phyloP scores from a whole-genome alignment of 1,284 basidiomycete genomes.

The Wallemia hederae region DNA sequence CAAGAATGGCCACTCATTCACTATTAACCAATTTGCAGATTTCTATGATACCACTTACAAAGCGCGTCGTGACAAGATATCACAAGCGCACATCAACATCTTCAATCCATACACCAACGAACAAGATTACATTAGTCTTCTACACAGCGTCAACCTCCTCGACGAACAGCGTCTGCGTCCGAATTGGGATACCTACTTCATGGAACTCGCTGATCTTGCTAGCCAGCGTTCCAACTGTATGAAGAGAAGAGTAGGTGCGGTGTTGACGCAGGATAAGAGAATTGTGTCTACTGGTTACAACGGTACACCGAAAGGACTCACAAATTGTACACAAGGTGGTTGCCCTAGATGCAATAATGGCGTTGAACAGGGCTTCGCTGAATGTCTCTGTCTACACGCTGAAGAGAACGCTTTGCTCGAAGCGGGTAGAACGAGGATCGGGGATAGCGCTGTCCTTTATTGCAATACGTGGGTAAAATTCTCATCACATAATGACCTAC shows the following conservation, averaged over 20 bases:
- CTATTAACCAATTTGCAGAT: neutral
- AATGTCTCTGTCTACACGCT: conserved; percentile 85
- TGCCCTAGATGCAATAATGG: conserved; percentile 47
- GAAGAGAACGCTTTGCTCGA: conserved; percentile 94
- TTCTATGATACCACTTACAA: neutral
- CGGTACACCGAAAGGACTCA: conserved; percentile 68
- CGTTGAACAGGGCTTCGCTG: conserved; percentile 20
- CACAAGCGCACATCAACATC: conserved; percentile 30
- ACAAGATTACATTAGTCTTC: conserved; percentile 27
- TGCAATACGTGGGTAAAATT: conserved; percentile 32
- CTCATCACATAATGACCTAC: conserved; percentile 1
- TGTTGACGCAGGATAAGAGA: conserved; percentile 30
- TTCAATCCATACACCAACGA: conserved; percentile 36
- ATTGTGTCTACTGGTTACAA: conserved; percentile 94
- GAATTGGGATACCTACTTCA: conserved; percentile 82
- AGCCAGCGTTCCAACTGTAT: conserved; percentile 77
- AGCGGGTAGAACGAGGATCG: conserved; percentile 58
- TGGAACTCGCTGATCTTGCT: conserved; percentile 68
- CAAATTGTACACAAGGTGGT: conserved; percentile 63
- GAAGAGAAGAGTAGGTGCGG: conserved; percentile 85
- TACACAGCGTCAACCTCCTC: conserved; percentile 36
- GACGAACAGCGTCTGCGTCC: conserved; percentile 48
- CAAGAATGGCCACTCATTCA: too few species aligned
- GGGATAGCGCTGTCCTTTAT: conserved; percentile 57
- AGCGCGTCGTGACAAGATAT: neutral